Conservation (phyloP, 306 rosid species). For the Malus sylvestris region DNA sequence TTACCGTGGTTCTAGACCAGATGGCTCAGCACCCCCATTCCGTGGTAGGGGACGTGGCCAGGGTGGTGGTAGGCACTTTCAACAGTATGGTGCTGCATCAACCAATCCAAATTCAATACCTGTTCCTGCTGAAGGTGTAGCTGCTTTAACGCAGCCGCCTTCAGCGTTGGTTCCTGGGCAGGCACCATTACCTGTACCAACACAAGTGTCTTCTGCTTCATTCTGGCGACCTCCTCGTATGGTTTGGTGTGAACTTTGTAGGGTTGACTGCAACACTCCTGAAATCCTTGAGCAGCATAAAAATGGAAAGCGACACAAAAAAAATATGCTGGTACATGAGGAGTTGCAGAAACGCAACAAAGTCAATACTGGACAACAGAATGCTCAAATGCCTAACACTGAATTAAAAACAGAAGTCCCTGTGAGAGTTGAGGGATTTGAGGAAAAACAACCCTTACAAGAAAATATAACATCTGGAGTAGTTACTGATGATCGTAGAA, state of each 20-base stretch:
- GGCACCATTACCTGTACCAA: conserved; percentile 24
- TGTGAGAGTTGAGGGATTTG: conserved; percentile 36
- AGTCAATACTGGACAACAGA: conserved; percentile 40
- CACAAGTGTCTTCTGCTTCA: conserved; percentile 46
- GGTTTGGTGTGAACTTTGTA: conserved; percentile 76
- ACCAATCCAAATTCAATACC: conserved; percentile 28
- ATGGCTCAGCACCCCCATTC: conserved; percentile 28
- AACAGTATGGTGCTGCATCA: conserved; percentile 40
- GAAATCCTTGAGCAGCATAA: conserved; percentile 77
- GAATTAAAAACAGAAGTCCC: conserved; percentile 38
- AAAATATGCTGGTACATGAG: conserved; percentile 54
- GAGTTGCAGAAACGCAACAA: conserved; percentile 53
- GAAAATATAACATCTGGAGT: conserved; percentile 29
- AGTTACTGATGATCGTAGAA: conserved; percentile 30
- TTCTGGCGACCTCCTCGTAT: conserved; percentile 32
- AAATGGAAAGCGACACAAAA: conserved; percentile 75
- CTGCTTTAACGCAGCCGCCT: conserved; percentile 29
- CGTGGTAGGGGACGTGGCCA: conserved; percentile 52
- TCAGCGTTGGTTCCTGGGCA: conserved; percentile 37
- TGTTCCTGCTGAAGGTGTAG: conserved; percentile 36
- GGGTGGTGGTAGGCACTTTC: conserved; percentile 54
- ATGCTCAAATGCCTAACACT: conserved; percentile 38
- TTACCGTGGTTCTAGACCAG: conserved; percentile 12
- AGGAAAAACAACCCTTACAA: conserved; percentile 23
- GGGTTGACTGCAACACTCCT: conserved; percentile 72